These are phyloP conservation scores for Musa acuminata DNA, from an alignment of 176 grass and related monocot genomes.

Conservation along the genomic window DNA sequence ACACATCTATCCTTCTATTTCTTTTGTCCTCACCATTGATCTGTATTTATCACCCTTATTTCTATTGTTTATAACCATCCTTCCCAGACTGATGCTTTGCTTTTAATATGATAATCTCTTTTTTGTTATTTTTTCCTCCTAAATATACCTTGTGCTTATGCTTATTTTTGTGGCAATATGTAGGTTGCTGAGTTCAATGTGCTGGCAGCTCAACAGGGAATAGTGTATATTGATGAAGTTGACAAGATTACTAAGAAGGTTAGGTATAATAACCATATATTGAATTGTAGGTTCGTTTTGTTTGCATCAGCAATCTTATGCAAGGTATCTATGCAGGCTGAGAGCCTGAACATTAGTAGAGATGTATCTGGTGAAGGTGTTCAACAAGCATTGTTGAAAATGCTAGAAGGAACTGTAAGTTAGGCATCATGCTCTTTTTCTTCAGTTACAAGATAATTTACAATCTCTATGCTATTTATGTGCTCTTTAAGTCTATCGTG, in stretches of 20 bases:
- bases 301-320: constrained; percentile 5
- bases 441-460: not conserved
- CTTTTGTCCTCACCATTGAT: not conserved
- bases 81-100: not conserved
- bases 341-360: constrained; percentile 98
- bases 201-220: constrained; percentile 97
- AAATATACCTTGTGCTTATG: not conserved
- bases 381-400: constrained; percentile 96
- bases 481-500: not conserved
- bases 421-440: constrained; percentile 16
- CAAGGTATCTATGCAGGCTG: constrained; percentile 53
- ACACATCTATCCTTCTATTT: not conserved
- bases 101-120: not conserved
- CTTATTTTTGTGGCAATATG: constrained; percentile 10
- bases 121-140: not conserved
- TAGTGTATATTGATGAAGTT: constrained; percentile 99
- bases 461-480: not conserved
- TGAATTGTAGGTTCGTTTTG: constrained; percentile 16
- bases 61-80: not conserved
- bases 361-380: constrained; percentile 99
- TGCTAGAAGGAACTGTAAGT: constrained; percentile 98
- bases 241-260: constrained; percentile 99
- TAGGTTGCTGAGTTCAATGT: constrained; percentile 99
- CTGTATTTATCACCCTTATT: not conserved
- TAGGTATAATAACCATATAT: not conserved